Evolutionary conservation across 208 protist species (phyloP).

Genomic region (Porcisia hertigi): DNA sequence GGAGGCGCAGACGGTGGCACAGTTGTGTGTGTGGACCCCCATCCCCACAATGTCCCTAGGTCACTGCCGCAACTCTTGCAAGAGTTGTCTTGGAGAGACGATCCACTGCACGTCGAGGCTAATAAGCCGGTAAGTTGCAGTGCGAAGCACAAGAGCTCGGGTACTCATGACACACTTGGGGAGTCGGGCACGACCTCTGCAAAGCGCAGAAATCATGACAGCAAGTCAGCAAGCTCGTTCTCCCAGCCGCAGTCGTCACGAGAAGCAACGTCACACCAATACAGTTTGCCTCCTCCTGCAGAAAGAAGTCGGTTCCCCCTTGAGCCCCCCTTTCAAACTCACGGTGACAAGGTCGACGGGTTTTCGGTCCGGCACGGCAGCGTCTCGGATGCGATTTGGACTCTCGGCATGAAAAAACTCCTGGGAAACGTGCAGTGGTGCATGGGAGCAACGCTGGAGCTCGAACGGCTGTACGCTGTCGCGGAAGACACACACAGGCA

Average conservation of each 20-base stretch:
- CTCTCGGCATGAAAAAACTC: slow-evolving; percentile 80
- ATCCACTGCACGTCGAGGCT: background rate
- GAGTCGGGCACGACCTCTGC: background rate
- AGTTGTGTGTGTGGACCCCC: background rate
- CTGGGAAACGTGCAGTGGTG: slow-evolving; percentile 81
- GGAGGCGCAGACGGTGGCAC: background rate
- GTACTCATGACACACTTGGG: background rate
- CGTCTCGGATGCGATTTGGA: slow-evolving; percentile 69
- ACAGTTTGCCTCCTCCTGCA: background rate
- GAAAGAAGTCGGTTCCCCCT: slow-evolving; percentile 5
- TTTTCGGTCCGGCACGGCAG: slow-evolving; percentile 64
- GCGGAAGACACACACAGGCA: slow-evolving; percentile 3
- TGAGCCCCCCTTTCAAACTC: slow-evolving; percentile 51
- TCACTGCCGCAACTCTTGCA: slow-evolving; percentile 14
- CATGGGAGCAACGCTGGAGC: slow-evolving; percentile 50
- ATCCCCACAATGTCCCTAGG: background rate
- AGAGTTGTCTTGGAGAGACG: background rate
- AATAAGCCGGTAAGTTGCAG: background rate
- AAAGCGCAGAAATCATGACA: background rate
- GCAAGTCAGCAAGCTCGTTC: background rate
- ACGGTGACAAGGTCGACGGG: slow-evolving; percentile 52
- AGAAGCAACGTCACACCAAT: background rate
- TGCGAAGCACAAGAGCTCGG: background rate
- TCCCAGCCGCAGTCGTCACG: background rate
- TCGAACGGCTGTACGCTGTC: slow-evolving; percentile 43